Percentiles rank a stretch among this genome's conserved stretches.
Conservation (phyloP, 2,329 filamentous ascomycete genomes). For the Colletotrichum plurivorum region DNA sequence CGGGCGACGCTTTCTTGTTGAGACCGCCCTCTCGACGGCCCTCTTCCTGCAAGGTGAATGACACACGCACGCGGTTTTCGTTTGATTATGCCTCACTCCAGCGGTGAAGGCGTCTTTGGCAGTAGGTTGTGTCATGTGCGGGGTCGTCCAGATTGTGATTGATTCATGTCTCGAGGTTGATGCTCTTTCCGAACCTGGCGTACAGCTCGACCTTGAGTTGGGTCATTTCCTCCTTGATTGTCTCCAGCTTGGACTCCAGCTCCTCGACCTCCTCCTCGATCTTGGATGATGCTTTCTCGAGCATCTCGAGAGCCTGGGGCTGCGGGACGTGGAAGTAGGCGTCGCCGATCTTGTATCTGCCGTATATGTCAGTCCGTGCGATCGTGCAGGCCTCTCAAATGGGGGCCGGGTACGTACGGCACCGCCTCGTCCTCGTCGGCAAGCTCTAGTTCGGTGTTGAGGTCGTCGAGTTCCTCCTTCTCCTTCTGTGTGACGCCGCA, state of each 20-base stretch:
- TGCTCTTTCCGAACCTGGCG: constrained; percentile 94
- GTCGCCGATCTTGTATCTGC: constrained; percentile 95
- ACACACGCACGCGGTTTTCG: neutral
- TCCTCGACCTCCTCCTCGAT: constrained; percentile 83
- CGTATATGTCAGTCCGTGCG: constrained; percentile 1
- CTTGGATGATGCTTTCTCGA: constrained; percentile 77
- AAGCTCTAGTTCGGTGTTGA: constrained; percentile 91
- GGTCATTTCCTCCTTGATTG: constrained; percentile 87
- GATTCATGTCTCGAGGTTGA: constrained; percentile 90
- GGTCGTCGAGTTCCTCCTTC: constrained; percentile 96
- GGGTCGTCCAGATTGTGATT: constrained; percentile 19
- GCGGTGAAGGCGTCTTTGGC: neutral
- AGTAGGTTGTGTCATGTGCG: constrained; percentile 5
- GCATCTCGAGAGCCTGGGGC: constrained; percentile 87
- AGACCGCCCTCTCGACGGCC: neutral
- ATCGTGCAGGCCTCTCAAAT: neutral
- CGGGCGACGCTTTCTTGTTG: neutral
- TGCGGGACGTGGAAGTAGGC: constrained; percentile 92
- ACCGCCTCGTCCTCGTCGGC: constrained; percentile 95
- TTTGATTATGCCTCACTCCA: neutral
- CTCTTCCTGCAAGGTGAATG: neutral
- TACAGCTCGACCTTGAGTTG: constrained; percentile 93
- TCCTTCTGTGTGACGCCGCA: constrained; percentile 78
- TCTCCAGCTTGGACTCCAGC: constrained; percentile 82
- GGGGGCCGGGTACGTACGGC: constrained; percentile 69